These are phyloP conservation scores for Verticillium zaregamsianum DNA, from an alignment of 2,329 filamentous ascomycete genomes.

Conservation along the genomic window DNA sequence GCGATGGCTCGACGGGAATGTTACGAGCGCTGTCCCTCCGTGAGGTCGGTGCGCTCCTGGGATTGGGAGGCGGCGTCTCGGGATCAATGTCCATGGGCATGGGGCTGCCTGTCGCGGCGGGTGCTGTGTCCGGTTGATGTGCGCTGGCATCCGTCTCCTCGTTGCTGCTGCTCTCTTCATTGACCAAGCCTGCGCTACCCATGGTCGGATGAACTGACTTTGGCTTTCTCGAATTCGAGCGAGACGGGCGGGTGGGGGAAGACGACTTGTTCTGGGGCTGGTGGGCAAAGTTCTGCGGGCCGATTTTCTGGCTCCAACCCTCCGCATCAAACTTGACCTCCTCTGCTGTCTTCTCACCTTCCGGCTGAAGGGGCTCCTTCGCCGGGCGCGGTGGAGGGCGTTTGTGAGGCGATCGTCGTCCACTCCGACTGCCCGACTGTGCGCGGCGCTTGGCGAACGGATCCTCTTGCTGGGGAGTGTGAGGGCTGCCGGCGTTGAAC, in stretches of 20 bases:
- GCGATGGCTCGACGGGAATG: constrained; percentile 54
- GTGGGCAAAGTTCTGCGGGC: constrained; percentile 50
- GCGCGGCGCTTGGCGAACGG: constrained; percentile 28
- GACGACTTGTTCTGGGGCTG: constrained; percentile 32
- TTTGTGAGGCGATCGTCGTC: constrained; percentile 34
- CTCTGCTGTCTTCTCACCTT: constrained; percentile 6
- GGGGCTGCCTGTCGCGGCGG: constrained; percentile 37
- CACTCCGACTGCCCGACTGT: constrained; percentile 34
- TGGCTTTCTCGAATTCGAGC: constrained; percentile 52
- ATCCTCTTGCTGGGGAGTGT: constrained; percentile 16
- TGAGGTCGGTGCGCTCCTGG: constrained; percentile 7
- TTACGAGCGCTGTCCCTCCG: constrained; percentile 32
- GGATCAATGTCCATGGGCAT: constrained; percentile 65
- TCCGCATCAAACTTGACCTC: constrained; percentile 41
- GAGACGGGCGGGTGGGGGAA: constrained; percentile 39
- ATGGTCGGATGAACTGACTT: constrained; percentile 51
- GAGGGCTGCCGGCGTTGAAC: constrained; percentile 45
- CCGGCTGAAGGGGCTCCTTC: background rate
- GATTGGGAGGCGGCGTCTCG: constrained; percentile 28
- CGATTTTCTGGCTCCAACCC: constrained; percentile 52
- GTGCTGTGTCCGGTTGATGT: constrained; percentile 24
- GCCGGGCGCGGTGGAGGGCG: constrained; percentile 5
- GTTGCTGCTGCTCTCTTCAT: constrained; percentile 41
- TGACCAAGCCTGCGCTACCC: constrained; percentile 39
- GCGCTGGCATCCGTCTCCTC: constrained; percentile 33